Evolutionary conservation across 2,329 filamentous ascomycete species (phyloP), one percentile per base, ranked within the genome.

Genomic region (Cytospora mali): DNA sequence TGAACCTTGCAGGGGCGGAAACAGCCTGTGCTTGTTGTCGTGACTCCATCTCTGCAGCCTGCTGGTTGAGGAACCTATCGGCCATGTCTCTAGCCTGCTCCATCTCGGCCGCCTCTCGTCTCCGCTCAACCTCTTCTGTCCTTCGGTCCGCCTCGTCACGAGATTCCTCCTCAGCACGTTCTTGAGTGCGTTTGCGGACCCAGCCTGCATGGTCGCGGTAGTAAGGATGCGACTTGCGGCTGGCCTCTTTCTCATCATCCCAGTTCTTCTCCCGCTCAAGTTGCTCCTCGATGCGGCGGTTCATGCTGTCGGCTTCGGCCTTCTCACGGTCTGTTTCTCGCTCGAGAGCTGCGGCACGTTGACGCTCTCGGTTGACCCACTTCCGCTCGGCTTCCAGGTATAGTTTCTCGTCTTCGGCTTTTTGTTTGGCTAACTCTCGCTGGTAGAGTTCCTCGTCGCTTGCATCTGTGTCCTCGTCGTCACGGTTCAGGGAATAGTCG

Each of bases 301-400:
- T 84, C 3, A 84, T 75, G 21, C 87, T 86, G 27, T 86, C 85
- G 4, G 85, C 84, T 68, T 96, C 91, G 55, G 91, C 88, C 66
- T 86, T 87, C 71, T 96, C 92, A 13, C 92, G 88, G 29, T 89
- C 89, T 69, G 86, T 88, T 72, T 97, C 93, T 64, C 95, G 88
- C 68, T 96, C 90, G 25, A 97, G 79, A 0, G 95, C 94, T 5
- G 92, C 91, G 16, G 91, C 90, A 48, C 92, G 86, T 64, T 90
- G 90, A 59, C 90, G 86, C 74, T 99, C 95, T 51, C 93, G 87
- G 73, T 96, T 96, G 28, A 92, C 81, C 94, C 94, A 98, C 66
- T 92, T 89, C 31, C 92, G 87, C 73, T 97, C 92, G 50, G 93
- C 89, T 69, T 97, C 93, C 0, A 90, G 80, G 72, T 92, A 97